Conservation (phyloP, 257 asterid genomes). For the Cordia subcordata region DNA sequence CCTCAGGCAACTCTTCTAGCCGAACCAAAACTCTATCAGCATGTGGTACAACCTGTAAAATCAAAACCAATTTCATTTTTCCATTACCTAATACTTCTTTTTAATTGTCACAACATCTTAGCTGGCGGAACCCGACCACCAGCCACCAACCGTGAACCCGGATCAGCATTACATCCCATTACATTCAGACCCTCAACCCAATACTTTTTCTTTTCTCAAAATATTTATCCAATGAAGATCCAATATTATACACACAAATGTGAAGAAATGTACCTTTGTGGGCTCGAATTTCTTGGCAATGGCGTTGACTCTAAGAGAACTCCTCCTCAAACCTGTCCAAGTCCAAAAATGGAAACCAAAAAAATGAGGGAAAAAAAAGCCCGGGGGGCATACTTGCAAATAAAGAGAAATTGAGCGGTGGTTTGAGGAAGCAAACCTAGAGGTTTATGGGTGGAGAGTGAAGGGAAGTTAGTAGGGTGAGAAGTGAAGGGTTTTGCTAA, state of each 20-base stretch:
- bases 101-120: too few species aligned
- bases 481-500: slow-evolving; percentile 43
- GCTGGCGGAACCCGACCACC: too few species aligned
- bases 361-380: neutral
- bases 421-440: slow-evolving; percentile 18
- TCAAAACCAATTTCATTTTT: slow-evolving; percentile 8
- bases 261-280: slow-evolving; percentile 42
- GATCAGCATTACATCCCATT: too few species aligned
- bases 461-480: slow-evolving; percentile 27
- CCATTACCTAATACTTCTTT: neutral
- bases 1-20: slow-evolving; percentile 71
- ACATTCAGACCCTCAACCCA: too few species aligned
- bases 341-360: slow-evolving; percentile 8
- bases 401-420: slow-evolving; percentile 5
- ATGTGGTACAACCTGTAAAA: slow-evolving; percentile 78
- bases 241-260: neutral
- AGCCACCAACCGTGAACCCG: neutral
- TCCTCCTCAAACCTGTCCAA: slow-evolving; percentile 35
- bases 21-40: slow-evolving; percentile 86
- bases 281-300: slow-evolving; percentile 66
- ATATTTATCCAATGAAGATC: neutral
- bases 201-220: too few species aligned
- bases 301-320: slow-evolving; percentile 53
- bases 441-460: slow-evolving; percentile 27
- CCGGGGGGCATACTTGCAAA: slow-evolving; percentile 1